A percentile compares a stretch with the other conserved stretches of the same genome.
phyloP scores from a whole-genome alignment of 2,329 filamentous ascomycete species.

The Aspergillus texensis region DNA sequence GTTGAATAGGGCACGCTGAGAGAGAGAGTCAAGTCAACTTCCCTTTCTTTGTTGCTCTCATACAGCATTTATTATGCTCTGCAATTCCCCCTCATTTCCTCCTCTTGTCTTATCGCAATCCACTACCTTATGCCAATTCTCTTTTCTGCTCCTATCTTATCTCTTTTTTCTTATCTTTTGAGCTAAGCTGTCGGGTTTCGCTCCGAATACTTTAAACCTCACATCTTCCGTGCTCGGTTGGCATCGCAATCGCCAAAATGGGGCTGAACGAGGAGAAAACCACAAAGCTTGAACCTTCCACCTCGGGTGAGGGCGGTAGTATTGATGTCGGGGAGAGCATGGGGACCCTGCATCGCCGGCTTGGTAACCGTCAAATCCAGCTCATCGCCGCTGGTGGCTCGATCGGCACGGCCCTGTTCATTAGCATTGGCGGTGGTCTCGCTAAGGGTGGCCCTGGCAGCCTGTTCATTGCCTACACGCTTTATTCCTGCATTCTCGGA shows the following conservation, averaged over 20 bases:
- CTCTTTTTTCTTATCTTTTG: background rate
- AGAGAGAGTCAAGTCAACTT: background rate
- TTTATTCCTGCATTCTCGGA: conserved; percentile 35
- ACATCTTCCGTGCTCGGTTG: too few relatives aligned
- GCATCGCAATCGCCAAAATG: background rate
- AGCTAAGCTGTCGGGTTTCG: background rate
- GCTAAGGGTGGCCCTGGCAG: conserved; percentile 42
- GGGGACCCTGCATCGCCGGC: conserved; percentile 16
- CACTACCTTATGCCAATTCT: background rate
- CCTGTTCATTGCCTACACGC: conserved; percentile 40
- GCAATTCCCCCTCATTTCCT: background rate
- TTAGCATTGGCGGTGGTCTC: conserved; percentile 43
- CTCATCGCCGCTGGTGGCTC: conserved; percentile 45
- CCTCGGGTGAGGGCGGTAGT: background rate
- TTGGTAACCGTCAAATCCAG: conserved; percentile 23
- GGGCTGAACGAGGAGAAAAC: background rate
- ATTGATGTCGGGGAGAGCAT: background rate
- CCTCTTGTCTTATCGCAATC: background rate
- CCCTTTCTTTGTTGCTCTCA: background rate
- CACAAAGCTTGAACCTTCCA: background rate
- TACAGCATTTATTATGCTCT: background rate
- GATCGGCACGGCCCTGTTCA: conserved; percentile 43
- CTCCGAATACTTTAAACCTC: background rate
- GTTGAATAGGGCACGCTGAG: background rate
- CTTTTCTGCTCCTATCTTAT: background rate